These are phyloP conservation scores for Lycium barbarum DNA, from an alignment of 257 asterid species.

Conservation along the genomic window DNA sequence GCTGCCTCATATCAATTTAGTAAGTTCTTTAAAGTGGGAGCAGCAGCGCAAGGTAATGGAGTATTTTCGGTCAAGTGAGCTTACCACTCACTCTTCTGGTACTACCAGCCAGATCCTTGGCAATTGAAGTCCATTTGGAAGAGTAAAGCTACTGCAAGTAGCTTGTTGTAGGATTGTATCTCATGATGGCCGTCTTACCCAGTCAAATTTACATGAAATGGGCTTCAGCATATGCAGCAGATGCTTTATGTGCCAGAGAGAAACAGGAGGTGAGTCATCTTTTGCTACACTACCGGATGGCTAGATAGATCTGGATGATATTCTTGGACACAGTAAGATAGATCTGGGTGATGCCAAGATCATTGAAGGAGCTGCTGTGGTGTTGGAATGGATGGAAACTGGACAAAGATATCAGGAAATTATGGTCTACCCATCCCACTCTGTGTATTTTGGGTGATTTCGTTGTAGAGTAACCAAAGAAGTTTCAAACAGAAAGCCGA, in stretches of 20 bases:
- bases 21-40: background rate
- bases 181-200: background rate
- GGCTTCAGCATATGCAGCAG: background rate
- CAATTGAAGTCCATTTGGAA: background rate
- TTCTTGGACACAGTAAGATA: background rate
- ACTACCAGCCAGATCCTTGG: background rate
- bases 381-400: background rate
- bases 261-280: background rate
- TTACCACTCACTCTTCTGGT: background rate
- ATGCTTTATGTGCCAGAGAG: background rate
- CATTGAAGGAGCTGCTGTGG: background rate
- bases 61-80: background rate
- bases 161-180: background rate
- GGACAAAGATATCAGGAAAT: background rate
- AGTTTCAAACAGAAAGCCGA: background rate
- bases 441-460: background rate
- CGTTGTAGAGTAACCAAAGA: background rate
- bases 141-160: background rate
- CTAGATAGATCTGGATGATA: background rate
- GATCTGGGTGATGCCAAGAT: background rate
- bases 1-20: background rate
- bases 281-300: background rate
- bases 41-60: background rate
- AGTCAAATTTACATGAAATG: background rate
- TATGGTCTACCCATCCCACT: background rate